Conservation (phyloP, 495 filamentous ascomycete genomes). For the Podospora didyma region DNA sequence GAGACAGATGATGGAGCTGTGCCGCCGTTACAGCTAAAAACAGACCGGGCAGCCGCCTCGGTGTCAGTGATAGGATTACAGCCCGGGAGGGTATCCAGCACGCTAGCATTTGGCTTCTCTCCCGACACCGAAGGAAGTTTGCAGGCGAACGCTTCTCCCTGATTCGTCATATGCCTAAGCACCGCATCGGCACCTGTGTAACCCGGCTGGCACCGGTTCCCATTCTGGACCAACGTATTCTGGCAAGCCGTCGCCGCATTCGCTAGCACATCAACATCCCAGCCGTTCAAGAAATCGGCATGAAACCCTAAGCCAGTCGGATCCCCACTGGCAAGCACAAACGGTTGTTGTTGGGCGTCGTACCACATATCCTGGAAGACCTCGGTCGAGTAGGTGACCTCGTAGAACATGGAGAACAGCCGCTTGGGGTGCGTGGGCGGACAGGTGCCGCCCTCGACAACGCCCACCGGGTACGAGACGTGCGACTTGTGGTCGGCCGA, state of each 20-base stretch:
- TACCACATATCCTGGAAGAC: slow-evolving; percentile 42
- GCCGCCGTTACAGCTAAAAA: not conserved
- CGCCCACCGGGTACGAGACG: slow-evolving; percentile 33
- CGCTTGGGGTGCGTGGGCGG: slow-evolving; percentile 40
- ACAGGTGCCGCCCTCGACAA: slow-evolving; percentile 29
- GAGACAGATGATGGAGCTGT: not conserved
- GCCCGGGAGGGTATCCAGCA: not conserved
- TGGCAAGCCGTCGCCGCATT: not conserved
- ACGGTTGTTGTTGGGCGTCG: slow-evolving; percentile 30
- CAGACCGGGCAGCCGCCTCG: not conserved
- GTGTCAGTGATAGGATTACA: not conserved
- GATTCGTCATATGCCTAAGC: not conserved
- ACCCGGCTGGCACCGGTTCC: not conserved
- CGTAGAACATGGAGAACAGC: slow-evolving; percentile 40
- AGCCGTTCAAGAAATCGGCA: not conserved
- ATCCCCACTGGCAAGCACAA: slow-evolving; percentile 39
- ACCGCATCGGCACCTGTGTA: not conserved
- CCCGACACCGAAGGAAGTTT: not conserved
- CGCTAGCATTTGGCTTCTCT: not conserved
- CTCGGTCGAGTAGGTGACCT: slow-evolving; percentile 40
- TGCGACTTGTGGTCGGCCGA: slow-evolving; percentile 50
- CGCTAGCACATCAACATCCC: not conserved
- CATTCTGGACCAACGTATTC: not conserved
- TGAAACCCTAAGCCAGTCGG: not conserved
- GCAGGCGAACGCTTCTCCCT: not conserved